Base-by-base conservation (phyloP, 108 stramenopile species). In the Epithemia pelagica region DNA sequence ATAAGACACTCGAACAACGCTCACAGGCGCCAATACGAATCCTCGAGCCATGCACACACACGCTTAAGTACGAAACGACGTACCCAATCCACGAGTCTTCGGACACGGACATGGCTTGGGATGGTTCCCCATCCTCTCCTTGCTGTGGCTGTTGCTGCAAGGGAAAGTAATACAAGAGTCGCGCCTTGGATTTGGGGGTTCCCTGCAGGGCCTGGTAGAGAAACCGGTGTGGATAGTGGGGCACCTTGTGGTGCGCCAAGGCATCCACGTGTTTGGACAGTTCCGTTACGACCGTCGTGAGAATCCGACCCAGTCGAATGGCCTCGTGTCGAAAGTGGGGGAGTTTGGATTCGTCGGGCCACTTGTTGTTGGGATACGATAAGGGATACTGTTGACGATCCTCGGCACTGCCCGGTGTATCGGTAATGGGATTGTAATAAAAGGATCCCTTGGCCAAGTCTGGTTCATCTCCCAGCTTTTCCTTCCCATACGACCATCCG, bases 401-500 rank as follows among this genome's bases (percentile, higher is more conserved):
- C 32, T 87, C 81, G 58, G 74, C 62, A 1, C 86, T 85, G 18
- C 91, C 95, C 0, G 96, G 94, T 19, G 54, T 54, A 70, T 96
- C 94, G 21, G 81, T 74, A 8, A 91, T 24, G 7, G 91, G 95
- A 64, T 89, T 89, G 77, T 87, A 96, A 58, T 92, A 96, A 62
- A 89, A 96, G 21, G 82, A 83, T 18, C 78, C 96, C 73, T 96
- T 96, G 67, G 87, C 80, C 52, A 74, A 74, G 63, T 96, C 96
- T 1, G 94, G 96, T 68, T 78, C 66, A 61, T 90, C 86, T 10
- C 84, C 86, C 32, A 96, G 78, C 65, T 88, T 94, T 72, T 96
- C 96, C 67, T 94, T 96, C 15, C 96, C 96, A 61, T 84, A 87
- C 25, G 78, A 80, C 94, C 94, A 96, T 28, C 96, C 96, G 19